These are phyloP conservation scores for Rutidosis leptorrhynchoides DNA, from an alignment of 129 eudicot genomes.

Conservation along the genomic window DNA sequence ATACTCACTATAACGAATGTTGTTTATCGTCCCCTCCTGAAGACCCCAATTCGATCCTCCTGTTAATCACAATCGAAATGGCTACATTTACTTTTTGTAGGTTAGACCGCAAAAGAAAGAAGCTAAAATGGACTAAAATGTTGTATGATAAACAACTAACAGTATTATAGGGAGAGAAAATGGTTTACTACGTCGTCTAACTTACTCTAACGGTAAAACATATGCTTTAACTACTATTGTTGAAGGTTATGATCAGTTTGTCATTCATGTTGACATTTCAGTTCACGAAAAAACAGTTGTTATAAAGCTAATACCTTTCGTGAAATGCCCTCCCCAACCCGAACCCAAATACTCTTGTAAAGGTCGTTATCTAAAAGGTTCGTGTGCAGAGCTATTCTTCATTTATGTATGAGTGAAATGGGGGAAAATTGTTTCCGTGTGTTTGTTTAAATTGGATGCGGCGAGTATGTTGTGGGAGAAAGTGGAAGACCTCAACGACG, in stretches of 20 bases:
- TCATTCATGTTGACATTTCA: conserved; percentile 18
- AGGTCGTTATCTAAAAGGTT: neutral
- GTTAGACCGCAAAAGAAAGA: conserved; percentile 5
- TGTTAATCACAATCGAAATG: neutral
- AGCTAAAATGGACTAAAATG: conserved; percentile 17
- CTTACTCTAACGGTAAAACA: conserved; percentile 20
- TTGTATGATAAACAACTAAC: conserved; percentile 14
- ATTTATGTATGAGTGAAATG: neutral
- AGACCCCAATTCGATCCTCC: conserved; percentile 3
- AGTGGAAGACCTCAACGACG: conserved; percentile 10
- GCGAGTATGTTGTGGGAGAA: conserved; percentile 15
- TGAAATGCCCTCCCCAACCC: neutral
- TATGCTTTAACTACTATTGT: neutral
- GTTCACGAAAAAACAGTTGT: neutral
- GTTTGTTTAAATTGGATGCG: conserved; percentile 18
- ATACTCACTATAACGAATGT: neutral
- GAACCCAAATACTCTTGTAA: accelerated
- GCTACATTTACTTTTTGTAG: conserved; percentile 15
- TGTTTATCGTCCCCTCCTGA: conserved; percentile 21
- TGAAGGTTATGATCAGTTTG: neutral
- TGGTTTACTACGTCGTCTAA: neutral
- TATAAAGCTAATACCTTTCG: conserved; percentile 1
- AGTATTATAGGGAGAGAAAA: neutral
- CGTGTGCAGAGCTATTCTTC: conserved; percentile 2
- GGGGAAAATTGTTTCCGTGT: neutral